These are phyloP conservation scores for Cyathus striatus DNA, from an alignment of 768 basidiomycete species.

Conservation along the genomic window DNA sequence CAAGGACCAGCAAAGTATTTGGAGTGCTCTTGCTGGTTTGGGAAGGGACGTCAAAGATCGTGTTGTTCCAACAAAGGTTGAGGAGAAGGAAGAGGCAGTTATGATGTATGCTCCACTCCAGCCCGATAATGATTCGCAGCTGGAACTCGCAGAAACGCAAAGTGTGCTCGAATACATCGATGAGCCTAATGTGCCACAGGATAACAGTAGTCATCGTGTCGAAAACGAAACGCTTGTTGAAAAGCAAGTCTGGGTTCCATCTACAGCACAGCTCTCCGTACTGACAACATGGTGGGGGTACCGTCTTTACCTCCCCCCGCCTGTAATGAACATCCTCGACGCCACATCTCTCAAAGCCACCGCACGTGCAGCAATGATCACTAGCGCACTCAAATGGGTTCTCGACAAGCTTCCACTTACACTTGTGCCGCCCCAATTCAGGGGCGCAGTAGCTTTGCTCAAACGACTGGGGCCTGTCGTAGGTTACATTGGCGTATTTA, in stretches of 20 bases:
- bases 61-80: conserved; percentile 19
- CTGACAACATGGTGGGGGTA: conserved; percentile 82
- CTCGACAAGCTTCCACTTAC: conserved; percentile 58
- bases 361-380: conserved; percentile 71
- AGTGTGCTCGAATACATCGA: conserved; percentile 41
- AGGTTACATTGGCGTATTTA: conserved; percentile 69
- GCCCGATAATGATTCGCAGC: conserved; percentile 54
- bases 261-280: conserved; percentile 66
- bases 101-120: conserved; percentile 77
- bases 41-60: conserved; percentile 17
- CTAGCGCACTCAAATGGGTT: conserved; percentile 69
- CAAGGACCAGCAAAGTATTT: conserved; percentile 51
- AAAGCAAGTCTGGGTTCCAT: conserved; percentile 62
- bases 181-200: conserved; percentile 16
- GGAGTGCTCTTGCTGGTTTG: conserved; percentile 53
- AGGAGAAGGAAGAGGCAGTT: conserved; percentile 48
- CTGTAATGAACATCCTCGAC: conserved; percentile 61
- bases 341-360: conserved; percentile 61
- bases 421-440: conserved; percentile 57
- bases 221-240: conserved; percentile 14
- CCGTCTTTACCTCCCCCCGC: conserved; percentile 71
- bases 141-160: conserved; percentile 67
- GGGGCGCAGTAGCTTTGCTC: conserved; percentile 51
- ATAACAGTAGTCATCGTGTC: conserved; percentile 5
- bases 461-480: conserved; percentile 59